Evolutionary conservation across 805 yeast species (phyloP), one percentile per base, ranked within the genome.

Genomic region (Starmera caribaea): DNA sequence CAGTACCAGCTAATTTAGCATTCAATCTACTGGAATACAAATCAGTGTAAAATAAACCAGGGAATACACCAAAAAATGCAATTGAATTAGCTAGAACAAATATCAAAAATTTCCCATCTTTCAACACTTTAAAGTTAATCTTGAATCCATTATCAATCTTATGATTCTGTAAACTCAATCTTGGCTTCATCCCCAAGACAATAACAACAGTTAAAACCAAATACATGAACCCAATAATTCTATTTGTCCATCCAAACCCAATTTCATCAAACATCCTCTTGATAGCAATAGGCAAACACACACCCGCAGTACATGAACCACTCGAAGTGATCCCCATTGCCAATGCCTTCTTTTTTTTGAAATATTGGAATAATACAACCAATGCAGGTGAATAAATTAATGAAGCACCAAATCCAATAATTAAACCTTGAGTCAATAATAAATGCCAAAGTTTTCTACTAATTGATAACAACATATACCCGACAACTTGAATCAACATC

Each of bases 221-320:
- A 41, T 45, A 38, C 17, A 52, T 49, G 27, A 51, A 49, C 6
- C 55, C 74, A 15, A 58, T 51, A 43, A 63, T 54, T 42, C 76
- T 48, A 38, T 67, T 53, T 0, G 73, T 68, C 73, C 75, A 71
- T 35, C 61, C 66, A 45, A 62, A 58, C 2, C 73, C 74, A 16
- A 70, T 60, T n/a, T 45, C 48, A 35, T 59, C 52, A 33, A 70
- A 63, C 34, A 73, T 51, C 38, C 56, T 53, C 41, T 65, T 62
- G 38, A 68, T 51, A 34, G 62, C 61, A 45, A 73, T 59, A 8
- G 76, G 65, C 51, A 65, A 71, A 15, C 65, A 56, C 5, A 73
- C 53, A n/a, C 79, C 79, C 5, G 79, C 80, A 1, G 69, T 41
- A 13, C 75, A 73, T 7, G 75, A 61, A 2, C 80, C 80, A 2